phyloP scores from a whole-genome alignment of 2,329 filamentous ascomycete genomes.

The Colletotrichum sp. region DNA sequence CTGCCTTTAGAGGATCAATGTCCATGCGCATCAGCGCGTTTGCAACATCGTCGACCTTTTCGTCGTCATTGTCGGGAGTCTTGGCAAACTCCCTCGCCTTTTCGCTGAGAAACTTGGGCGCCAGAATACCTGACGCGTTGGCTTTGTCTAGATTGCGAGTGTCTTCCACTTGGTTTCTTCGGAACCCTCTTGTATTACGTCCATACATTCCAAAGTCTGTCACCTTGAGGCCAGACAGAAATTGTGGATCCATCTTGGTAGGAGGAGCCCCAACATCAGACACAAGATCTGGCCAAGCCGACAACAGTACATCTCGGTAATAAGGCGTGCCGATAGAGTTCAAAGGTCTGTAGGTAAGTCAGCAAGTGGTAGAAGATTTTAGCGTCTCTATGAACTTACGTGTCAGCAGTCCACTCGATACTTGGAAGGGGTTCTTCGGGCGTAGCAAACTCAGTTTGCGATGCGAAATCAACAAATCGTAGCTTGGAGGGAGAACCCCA shows the following conservation, averaged over 20 bases:
- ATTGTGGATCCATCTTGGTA: conserved; percentile 71
- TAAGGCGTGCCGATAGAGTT: conserved; percentile 91
- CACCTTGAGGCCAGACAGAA: conserved; percentile 70
- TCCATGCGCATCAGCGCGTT: conserved; percentile 71
- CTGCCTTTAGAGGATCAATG: conserved; percentile 76
- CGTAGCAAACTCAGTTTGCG: conserved; percentile 79
- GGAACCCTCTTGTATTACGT: conserved; percentile 73
- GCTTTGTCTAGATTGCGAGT: conserved; percentile 68
- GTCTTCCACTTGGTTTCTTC: conserved; percentile 83
- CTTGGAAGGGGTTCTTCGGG: conserved; percentile 59
- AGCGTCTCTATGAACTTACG: conserved; percentile 49
- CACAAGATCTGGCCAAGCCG: conserved; percentile 86
- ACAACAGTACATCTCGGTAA: conserved; percentile 86
- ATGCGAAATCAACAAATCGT: conserved; percentile 82
- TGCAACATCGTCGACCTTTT: conserved; percentile 55
- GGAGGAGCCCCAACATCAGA: conserved; percentile 88
- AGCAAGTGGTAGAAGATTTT: conserved; percentile 4
- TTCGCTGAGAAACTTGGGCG: conserved; percentile 94
- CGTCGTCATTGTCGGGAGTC: conserved; percentile 42
- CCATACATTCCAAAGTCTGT: conserved; percentile 81
- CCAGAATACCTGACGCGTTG: conserved; percentile 65
- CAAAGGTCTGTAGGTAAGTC: conserved; percentile 58
- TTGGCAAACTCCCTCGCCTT: conserved; percentile 75
- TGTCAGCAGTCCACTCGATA: conserved; percentile 74
- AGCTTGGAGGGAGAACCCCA: conserved; percentile 89